These are phyloP conservation scores for Desmodesmus armatus DNA, from an alignment of 139 green algal genomes.

Conservation along the genomic window DNA sequence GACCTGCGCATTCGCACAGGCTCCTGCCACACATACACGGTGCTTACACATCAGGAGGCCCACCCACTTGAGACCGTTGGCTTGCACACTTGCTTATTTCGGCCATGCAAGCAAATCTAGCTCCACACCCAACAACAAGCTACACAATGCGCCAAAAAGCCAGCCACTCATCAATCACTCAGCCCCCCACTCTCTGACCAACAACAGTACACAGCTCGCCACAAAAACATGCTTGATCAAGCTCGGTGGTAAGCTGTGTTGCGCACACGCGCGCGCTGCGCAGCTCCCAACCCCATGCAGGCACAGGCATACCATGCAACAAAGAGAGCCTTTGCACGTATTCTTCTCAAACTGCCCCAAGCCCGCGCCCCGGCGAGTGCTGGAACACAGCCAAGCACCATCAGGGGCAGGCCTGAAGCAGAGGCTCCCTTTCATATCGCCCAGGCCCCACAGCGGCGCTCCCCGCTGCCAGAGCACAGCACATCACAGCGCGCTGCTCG, in stretches of 20 bases:
- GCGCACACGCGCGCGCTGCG: slow-evolving; percentile 43
- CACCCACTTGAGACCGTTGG: too few relatives aligned
- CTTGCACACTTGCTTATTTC: too few relatives aligned
- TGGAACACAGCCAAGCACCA: background rate
- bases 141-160: too few relatives aligned
- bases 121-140: too few relatives aligned
- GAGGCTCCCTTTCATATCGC: background rate
- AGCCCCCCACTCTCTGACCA: too few relatives aligned
- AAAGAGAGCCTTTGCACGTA: too few relatives aligned
- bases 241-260: slow-evolving; percentile 17
- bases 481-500: slow-evolving; percentile 1
- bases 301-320: slow-evolving; percentile 12
- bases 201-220: too few relatives aligned
- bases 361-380: background rate
- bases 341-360: background rate
- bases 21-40: too few relatives aligned
- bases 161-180: too few relatives aligned
- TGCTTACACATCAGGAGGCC: too few relatives aligned
- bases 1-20: too few relatives aligned
- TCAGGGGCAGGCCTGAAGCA: background rate
- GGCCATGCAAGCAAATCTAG: too few relatives aligned
- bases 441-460: background rate
- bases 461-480: background rate
- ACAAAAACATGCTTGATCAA: background rate
- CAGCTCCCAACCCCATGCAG: slow-evolving; percentile 32